Evolutionary conservation across 176 grass and related monocot species (phyloP), one percentile per base, ranked within the genome.

Genomic region (Aegilops umbellulata): DNA sequence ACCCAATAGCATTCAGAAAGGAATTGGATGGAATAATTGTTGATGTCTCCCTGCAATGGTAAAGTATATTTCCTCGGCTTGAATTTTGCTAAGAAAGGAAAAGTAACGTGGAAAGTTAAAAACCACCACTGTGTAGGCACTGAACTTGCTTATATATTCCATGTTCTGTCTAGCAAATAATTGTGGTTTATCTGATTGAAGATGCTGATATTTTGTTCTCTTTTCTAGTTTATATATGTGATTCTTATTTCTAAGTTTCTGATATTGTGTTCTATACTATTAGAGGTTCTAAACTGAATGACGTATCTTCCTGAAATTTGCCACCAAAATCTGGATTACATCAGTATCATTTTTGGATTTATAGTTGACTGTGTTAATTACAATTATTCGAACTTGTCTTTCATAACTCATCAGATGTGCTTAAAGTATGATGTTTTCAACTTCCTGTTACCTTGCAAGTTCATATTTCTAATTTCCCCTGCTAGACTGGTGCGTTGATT

Each of bases 1-100:
- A 98, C 79, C 90, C 90, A 46, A 90, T 98, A 79, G 85, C 86
- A 26, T 98, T 94, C 81, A 91, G 80, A 85, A 92, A 91, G 82
- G 88, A 86, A 80, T 80, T 86, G 82, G 94, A 90, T 91, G 97
- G 94, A 80, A 84, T 95, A 76, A 91, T 69, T 19, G 92, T 98
- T 38, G 94, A 98, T 80, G 92, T 94, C 68, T 95, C 97, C 32
- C 92, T 98, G 88, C 97, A 98, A 82, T 98, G 97, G 97, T 98
- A 98, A 88, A 78, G 26, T 81, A 10, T 76, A 69, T 87, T 80
- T 47, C 25, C 38, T 63, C 75, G 41, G 15, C 67, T 85, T 68
- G 24, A 66, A 38, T 82, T 76, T 31, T 53, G 20, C 9, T 7
- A 20, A 60, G 38, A 83, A 75, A 65, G 35, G 65, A 44, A 49